phyloP scores from a whole-genome alignment of 352 stramenopile species.

The Achlya hypogyna region DNA sequence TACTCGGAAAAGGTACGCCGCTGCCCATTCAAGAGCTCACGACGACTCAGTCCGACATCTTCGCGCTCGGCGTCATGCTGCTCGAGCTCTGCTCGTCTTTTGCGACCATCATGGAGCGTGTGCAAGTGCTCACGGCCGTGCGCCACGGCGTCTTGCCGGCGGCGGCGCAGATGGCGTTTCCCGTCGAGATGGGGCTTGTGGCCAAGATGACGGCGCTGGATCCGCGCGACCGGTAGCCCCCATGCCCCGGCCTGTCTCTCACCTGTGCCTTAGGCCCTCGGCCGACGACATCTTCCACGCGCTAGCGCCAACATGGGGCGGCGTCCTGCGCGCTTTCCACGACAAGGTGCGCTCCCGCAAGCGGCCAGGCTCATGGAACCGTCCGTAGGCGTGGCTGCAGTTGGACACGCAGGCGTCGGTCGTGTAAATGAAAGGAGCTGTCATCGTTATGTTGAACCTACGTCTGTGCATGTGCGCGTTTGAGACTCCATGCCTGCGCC shows the following conservation, averaged over 20 bases:
- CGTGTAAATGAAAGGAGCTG: background rate
- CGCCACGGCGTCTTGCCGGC: constrained; percentile 72
- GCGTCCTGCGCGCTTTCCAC: background rate
- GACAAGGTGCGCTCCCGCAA: background rate
- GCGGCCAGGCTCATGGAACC: too few species aligned
- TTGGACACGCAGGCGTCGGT: background rate
- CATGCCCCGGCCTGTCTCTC: background rate
- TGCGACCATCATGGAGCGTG: constrained; percentile 79
- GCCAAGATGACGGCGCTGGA: constrained; percentile 70
- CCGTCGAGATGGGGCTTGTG: constrained; percentile 63
- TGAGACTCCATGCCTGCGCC: constrained; percentile 93
- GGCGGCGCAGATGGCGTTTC: constrained; percentile 45
- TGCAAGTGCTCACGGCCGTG: constrained; percentile 68
- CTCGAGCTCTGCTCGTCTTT: constrained; percentile 78
- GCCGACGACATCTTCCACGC: background rate
- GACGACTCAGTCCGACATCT: constrained; percentile 71
- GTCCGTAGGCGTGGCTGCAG: constrained; percentile 1
- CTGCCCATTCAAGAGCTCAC: constrained; percentile 31
- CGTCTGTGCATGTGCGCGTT: constrained; percentile 27
- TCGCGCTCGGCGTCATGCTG: constrained; percentile 71
- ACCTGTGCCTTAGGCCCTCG: background rate
- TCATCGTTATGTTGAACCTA: background rate
- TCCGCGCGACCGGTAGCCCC: constrained; percentile 36
- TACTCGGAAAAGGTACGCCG: constrained; percentile 40
- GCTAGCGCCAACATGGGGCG: background rate